These are phyloP conservation scores for Macadamia tetraphylla DNA, from an alignment of 164 flowering plant genomes.

Conservation along the genomic window DNA sequence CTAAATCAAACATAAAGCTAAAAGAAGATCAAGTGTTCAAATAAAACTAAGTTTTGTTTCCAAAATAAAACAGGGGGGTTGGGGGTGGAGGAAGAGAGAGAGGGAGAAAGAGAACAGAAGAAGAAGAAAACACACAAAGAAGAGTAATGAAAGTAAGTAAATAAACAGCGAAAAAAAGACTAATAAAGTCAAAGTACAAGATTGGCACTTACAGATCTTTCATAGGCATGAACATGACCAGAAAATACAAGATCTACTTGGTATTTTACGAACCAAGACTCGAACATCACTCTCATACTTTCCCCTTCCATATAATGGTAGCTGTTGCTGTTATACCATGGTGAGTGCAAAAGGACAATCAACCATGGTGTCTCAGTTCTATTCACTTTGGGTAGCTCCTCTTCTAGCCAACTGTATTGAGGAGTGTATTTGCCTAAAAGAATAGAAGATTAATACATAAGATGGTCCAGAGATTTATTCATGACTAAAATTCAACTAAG, in stretches of 20 bases:
- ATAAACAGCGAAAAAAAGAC: too few species aligned
- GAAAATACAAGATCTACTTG: conserved; percentile 81
- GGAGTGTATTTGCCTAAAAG: conserved; percentile 60
- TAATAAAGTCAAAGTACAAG: background rate
- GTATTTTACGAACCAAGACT: conserved; percentile 64
- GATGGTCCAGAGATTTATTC: too few species aligned
- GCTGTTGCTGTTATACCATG: conserved; percentile 61
- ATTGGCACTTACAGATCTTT: conserved; percentile 59
- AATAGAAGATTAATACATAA: background rate
- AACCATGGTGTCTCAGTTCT: conserved; percentile 83
- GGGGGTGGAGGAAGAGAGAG: too few species aligned
- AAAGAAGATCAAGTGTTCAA: too few species aligned
- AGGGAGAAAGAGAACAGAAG: background rate
- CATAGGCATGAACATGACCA: conserved; percentile 92
- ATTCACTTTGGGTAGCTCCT: conserved; percentile 66
- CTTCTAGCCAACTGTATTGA: conserved; percentile 58
- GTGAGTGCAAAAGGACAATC: conserved; percentile 71
- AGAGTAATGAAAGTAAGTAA: too few species aligned
- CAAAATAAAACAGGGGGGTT: too few species aligned
- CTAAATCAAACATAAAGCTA: background rate
- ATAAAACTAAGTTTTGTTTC: background rate
- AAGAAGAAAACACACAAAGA: background rate
- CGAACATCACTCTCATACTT: conserved; percentile 70
- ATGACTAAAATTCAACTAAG: too few species aligned
- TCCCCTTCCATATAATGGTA: conserved; percentile 89